These are phyloP conservation scores for Metarhizium sp. DNA, from an alignment of 2,329 filamentous ascomycete genomes.

Conservation along the genomic window DNA sequence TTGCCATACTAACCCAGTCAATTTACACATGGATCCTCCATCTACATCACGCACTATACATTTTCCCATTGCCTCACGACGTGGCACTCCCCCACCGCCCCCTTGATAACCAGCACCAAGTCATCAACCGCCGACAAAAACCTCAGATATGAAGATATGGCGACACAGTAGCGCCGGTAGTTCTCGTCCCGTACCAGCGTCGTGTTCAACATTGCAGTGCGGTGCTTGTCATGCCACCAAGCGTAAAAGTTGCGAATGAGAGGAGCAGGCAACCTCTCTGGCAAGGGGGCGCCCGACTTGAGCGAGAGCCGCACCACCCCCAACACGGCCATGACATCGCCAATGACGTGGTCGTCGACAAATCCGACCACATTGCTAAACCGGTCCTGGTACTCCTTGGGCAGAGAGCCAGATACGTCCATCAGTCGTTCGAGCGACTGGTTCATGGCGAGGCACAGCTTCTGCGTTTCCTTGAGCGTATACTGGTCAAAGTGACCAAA, in stretches of 20 bases:
- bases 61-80: too few relatives aligned
- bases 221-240: constrained; percentile 1
- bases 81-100: too few relatives aligned
- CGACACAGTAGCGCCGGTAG: too few relatives aligned
- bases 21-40: too few relatives aligned
- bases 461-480: constrained; percentile 19
- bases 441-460: constrained; percentile 21
- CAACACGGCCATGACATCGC: constrained; percentile 40
- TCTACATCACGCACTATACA: too few relatives aligned
- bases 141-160: too few relatives aligned
- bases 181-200: too few relatives aligned
- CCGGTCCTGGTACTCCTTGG: constrained; percentile 27
- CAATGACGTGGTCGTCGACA: constrained; percentile 32
- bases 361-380: constrained; percentile 28
- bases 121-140: too few relatives aligned
- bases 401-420: constrained; percentile 23
- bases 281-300: constrained; percentile 34
- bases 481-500: constrained; percentile 18
- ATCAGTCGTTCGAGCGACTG: constrained; percentile 21
- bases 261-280: constrained; percentile 36
- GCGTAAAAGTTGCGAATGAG: constrained; percentile 16
- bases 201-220: too few relatives aligned
- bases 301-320: constrained; percentile 35
- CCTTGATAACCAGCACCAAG: too few relatives aligned
- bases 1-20: too few relatives aligned